phyloP scores from a whole-genome alignment of 148 eudicot species.

The Camellia lanceoleosa region DNA sequence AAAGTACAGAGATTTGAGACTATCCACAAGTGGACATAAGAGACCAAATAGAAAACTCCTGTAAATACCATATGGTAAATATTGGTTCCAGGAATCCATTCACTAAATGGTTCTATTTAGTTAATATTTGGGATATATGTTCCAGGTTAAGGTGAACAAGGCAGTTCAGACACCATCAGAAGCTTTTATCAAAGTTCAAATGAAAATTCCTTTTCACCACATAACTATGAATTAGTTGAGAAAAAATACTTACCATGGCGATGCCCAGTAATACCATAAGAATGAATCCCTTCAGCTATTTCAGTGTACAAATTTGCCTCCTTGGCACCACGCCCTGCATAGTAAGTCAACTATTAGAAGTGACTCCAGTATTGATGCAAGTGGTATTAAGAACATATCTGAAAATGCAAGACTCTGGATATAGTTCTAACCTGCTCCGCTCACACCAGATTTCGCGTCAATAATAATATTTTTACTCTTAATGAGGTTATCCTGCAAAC shows the following conservation, averaged over 20 bases:
- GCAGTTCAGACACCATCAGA: neutral
- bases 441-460: constrained; percentile 94
- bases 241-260: constrained; percentile 75
- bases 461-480: constrained; percentile 60
- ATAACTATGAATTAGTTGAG: neutral
- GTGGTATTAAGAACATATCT: neutral
- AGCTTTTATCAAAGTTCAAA: neutral
- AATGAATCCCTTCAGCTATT: constrained; percentile 91
- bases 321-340: constrained; percentile 91
- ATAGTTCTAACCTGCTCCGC: constrained; percentile 82
- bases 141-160: neutral
- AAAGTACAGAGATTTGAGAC: neutral
- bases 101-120: neutral
- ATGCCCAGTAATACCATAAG: constrained; percentile 88
- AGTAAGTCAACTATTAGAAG: constrained; percentile 15
- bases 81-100: neutral
- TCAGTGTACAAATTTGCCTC: constrained; percentile 95
- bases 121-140: neutral
- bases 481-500: constrained; percentile 71
- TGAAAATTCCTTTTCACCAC: neutral
- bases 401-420: neutral
- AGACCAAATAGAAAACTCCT: neutral
- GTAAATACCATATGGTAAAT: neutral
- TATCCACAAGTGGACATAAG: neutral
- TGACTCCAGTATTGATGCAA: neutral